Evolutionary conservation across 2,329 filamentous ascomycete species (phyloP).

Genomic region (Calonectria montana): DNA sequence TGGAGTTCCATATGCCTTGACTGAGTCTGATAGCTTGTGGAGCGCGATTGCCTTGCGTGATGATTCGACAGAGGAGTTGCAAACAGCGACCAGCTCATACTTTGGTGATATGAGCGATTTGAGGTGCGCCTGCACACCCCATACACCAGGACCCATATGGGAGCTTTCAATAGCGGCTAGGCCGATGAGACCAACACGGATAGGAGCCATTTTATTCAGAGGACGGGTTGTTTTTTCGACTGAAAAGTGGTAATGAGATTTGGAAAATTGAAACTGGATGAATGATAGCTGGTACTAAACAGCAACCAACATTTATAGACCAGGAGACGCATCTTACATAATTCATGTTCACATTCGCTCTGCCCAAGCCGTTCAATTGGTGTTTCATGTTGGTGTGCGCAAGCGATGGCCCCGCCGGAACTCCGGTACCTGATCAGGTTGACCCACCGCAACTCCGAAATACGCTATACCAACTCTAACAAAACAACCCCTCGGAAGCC

Average conservation of each 20-base stretch:
- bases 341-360: neutral
- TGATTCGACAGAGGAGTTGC: conserved; percentile 58
- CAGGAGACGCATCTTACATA: too few species aligned
- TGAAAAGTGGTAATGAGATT: neutral
- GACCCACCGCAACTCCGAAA: conserved; percentile 15
- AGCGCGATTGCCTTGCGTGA: conserved; percentile 54
- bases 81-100: conserved; percentile 60
- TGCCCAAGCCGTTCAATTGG: neutral
- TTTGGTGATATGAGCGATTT: conserved; percentile 51
- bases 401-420: conserved; percentile 10
- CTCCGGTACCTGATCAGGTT: neutral
- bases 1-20: conserved; percentile 58
- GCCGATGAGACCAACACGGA: conserved; percentile 37
- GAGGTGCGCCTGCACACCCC: conserved; percentile 65
- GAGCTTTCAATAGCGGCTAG: conserved; percentile 11
- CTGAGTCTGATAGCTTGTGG: conserved; percentile 52
- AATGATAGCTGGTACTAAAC: neutral
- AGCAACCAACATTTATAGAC: neutral
- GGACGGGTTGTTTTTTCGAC: too few species aligned
- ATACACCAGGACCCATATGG: conserved; percentile 41
- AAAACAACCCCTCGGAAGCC: neutral
- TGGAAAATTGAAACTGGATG: neutral
- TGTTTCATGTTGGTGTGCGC: too few species aligned
- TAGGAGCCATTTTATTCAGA: conserved; percentile 17
- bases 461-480: neutral